Evolutionary conservation across 768 basidiomycete genomes (phyloP).

Genomic region (Boletus barrowsii): DNA sequence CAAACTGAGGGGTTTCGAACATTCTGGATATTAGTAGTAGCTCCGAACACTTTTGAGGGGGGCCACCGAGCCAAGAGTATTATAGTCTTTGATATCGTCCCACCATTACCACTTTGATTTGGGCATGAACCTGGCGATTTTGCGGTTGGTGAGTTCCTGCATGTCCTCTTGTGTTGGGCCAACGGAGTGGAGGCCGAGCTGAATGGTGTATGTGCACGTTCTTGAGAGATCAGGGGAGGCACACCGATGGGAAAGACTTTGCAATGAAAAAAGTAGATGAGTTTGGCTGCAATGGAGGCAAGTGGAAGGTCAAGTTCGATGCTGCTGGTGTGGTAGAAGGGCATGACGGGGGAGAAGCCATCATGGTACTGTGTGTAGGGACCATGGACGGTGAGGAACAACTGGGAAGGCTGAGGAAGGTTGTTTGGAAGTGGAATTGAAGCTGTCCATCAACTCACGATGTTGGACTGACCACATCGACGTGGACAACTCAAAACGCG

Average conservation of each 20-base stretch:
- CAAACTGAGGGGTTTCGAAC: slow-evolving; percentile 6
- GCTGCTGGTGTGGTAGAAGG: slow-evolving; percentile 31
- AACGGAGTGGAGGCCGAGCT: slow-evolving; percentile 24
- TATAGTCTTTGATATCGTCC: slow-evolving; percentile 12
- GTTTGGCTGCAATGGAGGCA: slow-evolving; percentile 54
- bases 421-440: slow-evolving; percentile 46
- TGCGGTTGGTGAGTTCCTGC: slow-evolving; percentile 49
- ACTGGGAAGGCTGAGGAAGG: slow-evolving; percentile 19
- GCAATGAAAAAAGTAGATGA: slow-evolving; percentile 58
- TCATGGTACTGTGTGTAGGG: slow-evolving; percentile 46
- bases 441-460: too few species aligned
- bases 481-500: too few species aligned
- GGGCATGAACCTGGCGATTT: slow-evolving; percentile 31
- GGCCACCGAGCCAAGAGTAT: slow-evolving; percentile 24
- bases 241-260: slow-evolving; percentile 46
- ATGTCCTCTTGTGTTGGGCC: slow-evolving; percentile 59
- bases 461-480: too few species aligned
- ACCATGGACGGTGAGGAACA: slow-evolving; percentile 40
- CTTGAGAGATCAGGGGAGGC: slow-evolving; percentile 36
- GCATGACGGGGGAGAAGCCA: slow-evolving; percentile 29
- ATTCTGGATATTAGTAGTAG: too few species aligned
- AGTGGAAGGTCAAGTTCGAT: slow-evolving; percentile 39
- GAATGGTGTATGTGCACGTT: slow-evolving; percentile 30
- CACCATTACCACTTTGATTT: slow-evolving; percentile 21
- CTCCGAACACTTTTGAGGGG: too few species aligned